Evolutionary conservation across 495 filamentous ascomycete genomes (phyloP).

Genomic region (Neurospora intermedia): DNA sequence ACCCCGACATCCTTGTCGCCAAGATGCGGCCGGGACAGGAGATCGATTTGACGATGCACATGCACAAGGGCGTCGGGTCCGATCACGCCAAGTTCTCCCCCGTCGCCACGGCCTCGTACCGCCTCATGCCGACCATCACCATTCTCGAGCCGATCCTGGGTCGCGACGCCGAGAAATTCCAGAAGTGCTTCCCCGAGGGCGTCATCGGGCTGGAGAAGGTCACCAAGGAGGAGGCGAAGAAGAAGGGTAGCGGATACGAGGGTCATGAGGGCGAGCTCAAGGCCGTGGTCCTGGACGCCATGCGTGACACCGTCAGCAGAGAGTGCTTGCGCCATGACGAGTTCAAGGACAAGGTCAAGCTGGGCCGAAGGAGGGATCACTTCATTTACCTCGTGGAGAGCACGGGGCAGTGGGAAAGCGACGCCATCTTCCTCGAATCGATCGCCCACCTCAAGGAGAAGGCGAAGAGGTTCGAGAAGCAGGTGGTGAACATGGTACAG

Average conservation of each 20-base stretch:
- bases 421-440: slow-evolving; percentile 80
- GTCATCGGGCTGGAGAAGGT: slow-evolving; percentile 75
- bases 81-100: slow-evolving; percentile 98
- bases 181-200: slow-evolving; percentile 77
- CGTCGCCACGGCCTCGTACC: slow-evolving; percentile 87
- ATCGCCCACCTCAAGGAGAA: slow-evolving; percentile 78
- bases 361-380: slow-evolving; percentile 83
- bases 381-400: slow-evolving; percentile 97
- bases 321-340: slow-evolving; percentile 88
- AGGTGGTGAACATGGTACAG: slow-evolving; percentile 39
- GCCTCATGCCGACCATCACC: slow-evolving; percentile 75
- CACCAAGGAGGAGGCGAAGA: slow-evolving; percentile 51
- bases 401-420: slow-evolving; percentile 84
- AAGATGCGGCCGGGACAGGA: slow-evolving; percentile 89
- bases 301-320: slow-evolving; percentile 84
- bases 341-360: slow-evolving; percentile 88
- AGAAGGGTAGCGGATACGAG: slow-evolving; percentile 54
- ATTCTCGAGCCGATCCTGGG: slow-evolving; percentile 77
- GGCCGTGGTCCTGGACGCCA: slow-evolving; percentile 75
- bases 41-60: slow-evolving; percentile 74
- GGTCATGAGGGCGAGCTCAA: slow-evolving; percentile 65
- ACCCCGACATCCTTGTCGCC: slow-evolving; percentile 88
- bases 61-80: slow-evolving; percentile 83
- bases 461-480: slow-evolving; percentile 30
- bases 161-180: slow-evolving; percentile 78